A percentile compares a stretch with the other conserved stretches of the same genome.
Conservation (phyloP, 116 monocot species). For the Cymodocea nodosa region DNA sequence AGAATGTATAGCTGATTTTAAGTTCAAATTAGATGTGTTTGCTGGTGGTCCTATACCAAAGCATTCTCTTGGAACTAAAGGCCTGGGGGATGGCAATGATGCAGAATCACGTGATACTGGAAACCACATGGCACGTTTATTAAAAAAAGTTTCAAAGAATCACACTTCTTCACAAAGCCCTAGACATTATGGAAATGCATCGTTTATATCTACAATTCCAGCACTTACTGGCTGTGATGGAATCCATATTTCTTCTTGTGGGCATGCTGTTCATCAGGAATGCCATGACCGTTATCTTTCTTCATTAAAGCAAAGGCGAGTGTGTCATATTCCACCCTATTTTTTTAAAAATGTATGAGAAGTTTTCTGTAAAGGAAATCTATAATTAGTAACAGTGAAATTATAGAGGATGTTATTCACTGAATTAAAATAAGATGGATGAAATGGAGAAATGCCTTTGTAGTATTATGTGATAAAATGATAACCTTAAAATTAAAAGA, state of each 20-base stretch:
- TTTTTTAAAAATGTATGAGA: too few species aligned
- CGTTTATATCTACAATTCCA: constrained; percentile 18
- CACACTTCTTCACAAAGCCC: constrained; percentile 1
- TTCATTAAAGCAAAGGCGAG: constrained; percentile 80
- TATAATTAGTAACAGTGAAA: too few species aligned
- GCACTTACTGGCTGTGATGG: constrained; percentile 58
- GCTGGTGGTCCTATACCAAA: not conserved
- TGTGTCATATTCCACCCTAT: not conserved
- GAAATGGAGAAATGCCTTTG: too few species aligned
- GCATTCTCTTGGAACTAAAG: constrained; percentile 5
- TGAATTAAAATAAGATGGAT: too few species aligned
- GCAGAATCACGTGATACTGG: constrained; percentile 18
- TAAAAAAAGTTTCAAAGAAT: constrained; percentile 15
- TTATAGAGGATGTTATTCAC: too few species aligned
- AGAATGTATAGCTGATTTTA: constrained; percentile 14
- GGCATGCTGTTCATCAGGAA: constrained; percentile 92
- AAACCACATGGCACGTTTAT: constrained; percentile 21
- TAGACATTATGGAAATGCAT: constrained; percentile 11
- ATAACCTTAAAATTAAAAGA: too few species aligned
- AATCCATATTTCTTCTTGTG: constrained; percentile 90
- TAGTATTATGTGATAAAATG: too few species aligned
- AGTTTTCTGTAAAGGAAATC: too few species aligned
- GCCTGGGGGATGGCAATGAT: constrained; percentile 11
- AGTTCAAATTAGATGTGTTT: constrained; percentile 9
- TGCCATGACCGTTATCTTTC: constrained; percentile 73